Conservation (phyloP, 306 rosid species). For the Vigna angularis region DNA sequence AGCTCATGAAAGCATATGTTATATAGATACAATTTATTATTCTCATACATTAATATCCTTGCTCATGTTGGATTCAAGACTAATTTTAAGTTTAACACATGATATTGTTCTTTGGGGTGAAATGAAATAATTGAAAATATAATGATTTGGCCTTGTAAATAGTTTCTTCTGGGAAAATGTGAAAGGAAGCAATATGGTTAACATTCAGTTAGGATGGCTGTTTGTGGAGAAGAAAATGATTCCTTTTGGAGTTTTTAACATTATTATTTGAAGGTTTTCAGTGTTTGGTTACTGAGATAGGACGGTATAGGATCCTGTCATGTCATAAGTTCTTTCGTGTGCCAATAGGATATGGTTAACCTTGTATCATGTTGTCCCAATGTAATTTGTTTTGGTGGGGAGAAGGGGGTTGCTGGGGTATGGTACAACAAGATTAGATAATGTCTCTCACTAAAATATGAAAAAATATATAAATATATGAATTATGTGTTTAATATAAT, state of each 20-base stretch:
- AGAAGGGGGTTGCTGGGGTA: neutral
- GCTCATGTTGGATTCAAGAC: conserved; percentile 26
- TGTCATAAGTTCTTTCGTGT: too few species aligned
- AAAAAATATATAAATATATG: too few species aligned
- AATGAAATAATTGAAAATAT: conserved; percentile 17
- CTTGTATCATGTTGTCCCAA: too few species aligned
- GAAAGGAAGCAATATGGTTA: neutral
- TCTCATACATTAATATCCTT: conserved; percentile 1
- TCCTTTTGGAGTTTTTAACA: neutral
- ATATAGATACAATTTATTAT: conserved; percentile 14
- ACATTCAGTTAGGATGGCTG: conserved; percentile 8
- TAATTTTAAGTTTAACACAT: conserved; percentile 21
- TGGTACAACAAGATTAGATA: neutral
- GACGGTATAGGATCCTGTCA: too few species aligned
- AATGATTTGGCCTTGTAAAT: conserved; percentile 28
- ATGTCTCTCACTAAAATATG: too few species aligned
- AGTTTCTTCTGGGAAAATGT: conserved; percentile 32
- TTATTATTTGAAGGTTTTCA: conserved; percentile 2
- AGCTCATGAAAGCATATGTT: conserved; percentile 47
- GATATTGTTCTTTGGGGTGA: conserved; percentile 28
- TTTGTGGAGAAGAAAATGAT: conserved; percentile 14
- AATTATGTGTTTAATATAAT: too few species aligned
- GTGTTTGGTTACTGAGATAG: neutral
- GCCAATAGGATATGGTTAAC: too few species aligned
- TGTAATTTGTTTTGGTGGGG: too few species aligned